Base-by-base conservation (phyloP, 768 basidiomycete genomes). In the Boletus reticuloceps region DNA sequence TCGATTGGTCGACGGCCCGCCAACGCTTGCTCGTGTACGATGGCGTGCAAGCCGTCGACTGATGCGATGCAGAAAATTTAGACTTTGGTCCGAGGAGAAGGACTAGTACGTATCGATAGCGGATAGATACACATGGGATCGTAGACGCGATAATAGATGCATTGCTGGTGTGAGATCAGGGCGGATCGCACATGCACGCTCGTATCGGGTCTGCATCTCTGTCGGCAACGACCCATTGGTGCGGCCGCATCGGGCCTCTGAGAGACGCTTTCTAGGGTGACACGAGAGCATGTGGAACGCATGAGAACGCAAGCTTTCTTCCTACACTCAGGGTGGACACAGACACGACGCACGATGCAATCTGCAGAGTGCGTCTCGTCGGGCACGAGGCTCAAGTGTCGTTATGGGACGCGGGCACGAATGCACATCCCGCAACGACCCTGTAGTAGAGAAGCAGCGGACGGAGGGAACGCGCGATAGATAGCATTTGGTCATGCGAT, bases 11-110 rank as follows among this genome's bases (percentile, higher is more conserved):
- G 17, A 84, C 81, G 58, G 94, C 94, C 5, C 86, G 84, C 67
- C 65, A 73, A 59, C 77, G 82, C 50, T 73, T 98, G 63, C 83
- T 87, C 12, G 80, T 77, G 29, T 98, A 98, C 73, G 88, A 90
- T 63, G 95, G 94, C 50, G 86, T 89, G 46, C 96, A 98, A 73
- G 95, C 89, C 17, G 75, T 94, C 41, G 86, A 88, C 41, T 74
- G 57, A 62, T 29, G 9, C 29, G 29, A 19, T 31, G 19, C 27
- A 37, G 34, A 5, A 8, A 31, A 47, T 39, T 37, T 55, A 56
- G 43, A 19, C 47, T 60, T 59, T 36, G 3, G 22, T 59, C 63
- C 65, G 65, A 64, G 55, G 58, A 51, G 50, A 56, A 43, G 25
- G 9, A 9, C 27, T 12, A 32, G 31, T n/a, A 46, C 31, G 11